These are phyloP conservation scores for Pseudocercospora macadamiae DNA, from an alignment of 2,329 filamentous ascomycete species.

Conservation along the genomic window DNA sequence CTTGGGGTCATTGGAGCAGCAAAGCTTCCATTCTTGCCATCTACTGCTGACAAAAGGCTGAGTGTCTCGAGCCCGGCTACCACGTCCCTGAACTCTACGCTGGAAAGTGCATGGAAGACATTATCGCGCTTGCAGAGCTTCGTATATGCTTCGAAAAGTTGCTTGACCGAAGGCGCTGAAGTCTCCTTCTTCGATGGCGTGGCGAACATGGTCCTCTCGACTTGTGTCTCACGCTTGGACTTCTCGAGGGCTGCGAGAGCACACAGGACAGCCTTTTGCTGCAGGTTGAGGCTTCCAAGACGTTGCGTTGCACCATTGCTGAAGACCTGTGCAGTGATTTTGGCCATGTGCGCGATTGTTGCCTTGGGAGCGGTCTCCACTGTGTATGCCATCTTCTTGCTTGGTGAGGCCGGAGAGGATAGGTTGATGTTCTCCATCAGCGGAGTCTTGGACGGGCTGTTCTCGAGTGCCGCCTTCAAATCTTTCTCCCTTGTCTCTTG, in stretches of 20 bases:
- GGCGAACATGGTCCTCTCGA: conserved; percentile 35
- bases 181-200: conserved; percentile 47
- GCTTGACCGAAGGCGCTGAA: conserved; percentile 76
- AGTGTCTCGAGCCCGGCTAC: conserved; percentile 86
- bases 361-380: conserved; percentile 82
- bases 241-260: conserved; percentile 85
- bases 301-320: conserved; percentile 85
- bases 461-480: conserved; percentile 60
- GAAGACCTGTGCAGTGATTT: conserved; percentile 86
- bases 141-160: conserved; percentile 81
- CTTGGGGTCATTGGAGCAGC: conserved; percentile 64
- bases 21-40: conserved; percentile 69
- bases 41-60: conserved; percentile 71
- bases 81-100: conserved; percentile 92
- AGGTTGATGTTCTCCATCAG: conserved; percentile 81
- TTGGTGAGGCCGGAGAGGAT: conserved; percentile 56
- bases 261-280: conserved; percentile 94
- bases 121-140: conserved; percentile 82
- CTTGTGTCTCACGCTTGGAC: conserved; percentile 58
- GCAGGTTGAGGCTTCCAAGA: conserved; percentile 84
- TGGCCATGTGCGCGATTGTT: conserved; percentile 87
- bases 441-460: conserved; percentile 70
- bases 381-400: conserved; percentile 59
- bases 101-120: conserved; percentile 85
- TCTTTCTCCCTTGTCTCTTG: conserved; percentile 77